Evolutionary conservation across 805 yeast species (phyloP), one percentile per base, ranked within the genome.

Genomic region (Nadsonia fulvescens): DNA sequence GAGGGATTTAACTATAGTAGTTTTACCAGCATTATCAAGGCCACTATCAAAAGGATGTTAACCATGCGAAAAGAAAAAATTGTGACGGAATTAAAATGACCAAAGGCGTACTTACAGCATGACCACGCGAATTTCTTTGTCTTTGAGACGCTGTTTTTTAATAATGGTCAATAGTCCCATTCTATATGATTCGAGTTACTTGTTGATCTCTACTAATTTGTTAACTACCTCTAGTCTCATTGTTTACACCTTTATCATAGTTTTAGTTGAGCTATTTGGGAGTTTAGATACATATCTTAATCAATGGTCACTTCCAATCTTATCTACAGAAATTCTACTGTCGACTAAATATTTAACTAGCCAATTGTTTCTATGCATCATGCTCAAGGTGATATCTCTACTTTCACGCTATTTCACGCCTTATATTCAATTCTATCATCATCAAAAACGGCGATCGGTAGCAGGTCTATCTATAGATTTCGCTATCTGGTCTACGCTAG

Each of bases 1-100:
- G 9, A 78, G 42, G 11, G 55, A 43, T 31, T 70, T 69, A 12
- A 82, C 72, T 2, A 86, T 63, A 0, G 94, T 77, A 2, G 94
- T 76, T 46, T 83, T 83, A 2, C 96, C 96, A 1, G 93, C 66
- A 46, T 79, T 81, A 44, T 83, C 96, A 3, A 83, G 62, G 0
- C 96, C 96, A 8, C 56, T 24, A 21, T 14, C 20, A 21, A 17
- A 25, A 23, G n/a, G 19, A 18, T 15, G 24, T 23, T 12, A 4
- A 8, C 14, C 8, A 6, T 15, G 14, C 12, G 20, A 18, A 11
- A 9, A 8, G 9, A 19, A 25, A 13, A 15, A 9, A n/a, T n/a
- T n/a, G n/a, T n/a, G n/a, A n/a, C n/a, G n/a, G 8, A 17, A 11
- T n/a, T 9, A 12, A 9, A 12, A 15, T 8, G 12, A 9, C 12